Evolutionary conservation across 306 rosid species (phyloP).

Genomic region (Quercus ilex): DNA sequence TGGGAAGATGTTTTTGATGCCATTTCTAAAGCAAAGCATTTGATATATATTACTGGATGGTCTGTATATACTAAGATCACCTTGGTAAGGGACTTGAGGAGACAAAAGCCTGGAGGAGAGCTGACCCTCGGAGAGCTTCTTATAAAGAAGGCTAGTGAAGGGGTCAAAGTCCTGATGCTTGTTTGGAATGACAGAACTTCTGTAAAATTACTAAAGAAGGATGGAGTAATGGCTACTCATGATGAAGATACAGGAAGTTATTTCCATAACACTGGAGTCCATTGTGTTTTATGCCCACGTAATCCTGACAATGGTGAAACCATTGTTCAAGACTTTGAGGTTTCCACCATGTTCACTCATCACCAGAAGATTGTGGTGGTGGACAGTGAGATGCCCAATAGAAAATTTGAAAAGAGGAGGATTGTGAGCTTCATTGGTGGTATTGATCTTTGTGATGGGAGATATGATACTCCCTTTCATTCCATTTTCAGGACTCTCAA

Average conservation of each 20-base stretch:
- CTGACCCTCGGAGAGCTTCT: constrained; percentile 48
- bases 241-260: constrained; percentile 44
- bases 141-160: constrained; percentile 43
- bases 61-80: constrained; percentile 38
- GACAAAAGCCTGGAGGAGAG: constrained; percentile 28
- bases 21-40: constrained; percentile 38
- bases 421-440: constrained; percentile 51
- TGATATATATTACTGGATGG: constrained; percentile 54
- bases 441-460: constrained; percentile 57
- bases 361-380: constrained; percentile 54
- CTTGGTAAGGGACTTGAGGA: constrained; percentile 31
- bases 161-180: constrained; percentile 46
- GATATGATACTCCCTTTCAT: constrained; percentile 52
- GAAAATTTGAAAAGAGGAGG: constrained; percentile 30
- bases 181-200: constrained; percentile 60
- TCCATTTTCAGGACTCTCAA: constrained; percentile 36
- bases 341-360: constrained; percentile 50
- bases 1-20: constrained; percentile 57
- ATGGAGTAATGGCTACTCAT: constrained; percentile 54
- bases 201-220: constrained; percentile 33
- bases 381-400: constrained; percentile 24
- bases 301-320: constrained; percentile 32
- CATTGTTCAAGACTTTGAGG: constrained; percentile 26
- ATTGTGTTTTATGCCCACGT: constrained; percentile 44
- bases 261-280: constrained; percentile 33